Conservation (phyloP, 805 yeast genomes). For the Yamadazyma takamatsuzukensis region DNA sequence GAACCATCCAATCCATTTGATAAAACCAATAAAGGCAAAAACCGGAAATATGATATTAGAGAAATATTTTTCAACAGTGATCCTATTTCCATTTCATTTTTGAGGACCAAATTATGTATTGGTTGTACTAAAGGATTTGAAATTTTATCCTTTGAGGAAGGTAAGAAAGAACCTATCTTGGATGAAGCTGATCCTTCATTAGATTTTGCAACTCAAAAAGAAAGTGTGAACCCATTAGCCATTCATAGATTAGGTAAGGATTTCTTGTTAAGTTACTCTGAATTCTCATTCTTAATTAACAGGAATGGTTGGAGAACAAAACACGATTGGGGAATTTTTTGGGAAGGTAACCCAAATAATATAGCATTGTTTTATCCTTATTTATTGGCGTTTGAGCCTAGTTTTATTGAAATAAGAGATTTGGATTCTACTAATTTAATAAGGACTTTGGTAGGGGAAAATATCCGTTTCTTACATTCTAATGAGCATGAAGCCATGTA, state of each 20-base stretch:
- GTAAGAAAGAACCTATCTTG: constrained; percentile 80
- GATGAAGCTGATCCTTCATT: constrained; percentile 99
- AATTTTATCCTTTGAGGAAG: constrained; percentile 80
- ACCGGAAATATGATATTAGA: constrained; percentile 58
- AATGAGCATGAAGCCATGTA: constrained; percentile 91
- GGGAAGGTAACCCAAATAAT: constrained; percentile 95
- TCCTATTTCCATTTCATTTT: constrained; percentile 85
- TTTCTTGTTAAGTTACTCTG: constrained; percentile 84
- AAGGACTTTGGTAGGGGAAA: constrained; percentile 88
- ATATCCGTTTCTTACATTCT: constrained; percentile 82
- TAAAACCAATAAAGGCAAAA: constrained; percentile 52
- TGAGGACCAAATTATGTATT: constrained; percentile 84
- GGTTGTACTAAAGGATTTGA: constrained; percentile 98
- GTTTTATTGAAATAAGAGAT: constrained; percentile 87
- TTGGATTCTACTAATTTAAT: constrained; percentile 83
- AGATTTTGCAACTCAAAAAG: constrained; percentile 85
- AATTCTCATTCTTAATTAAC: constrained; percentile 91
- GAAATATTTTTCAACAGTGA: constrained; percentile 85
- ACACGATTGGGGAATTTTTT: constrained; percentile 88
- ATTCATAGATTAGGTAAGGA: constrained; percentile 87
- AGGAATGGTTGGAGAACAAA: constrained; percentile 95
- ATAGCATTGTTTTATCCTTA: constrained; percentile 95
- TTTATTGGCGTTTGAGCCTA: constrained; percentile 82
- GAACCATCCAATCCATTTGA: constrained; percentile 81
- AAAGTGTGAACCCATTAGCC: constrained; percentile 78